Percentiles rank a stretch among this genome's conserved stretches.
phyloP scores from a whole-genome alignment of 495 filamentous ascomycete genomes.

The Penicillium taxi region DNA sequence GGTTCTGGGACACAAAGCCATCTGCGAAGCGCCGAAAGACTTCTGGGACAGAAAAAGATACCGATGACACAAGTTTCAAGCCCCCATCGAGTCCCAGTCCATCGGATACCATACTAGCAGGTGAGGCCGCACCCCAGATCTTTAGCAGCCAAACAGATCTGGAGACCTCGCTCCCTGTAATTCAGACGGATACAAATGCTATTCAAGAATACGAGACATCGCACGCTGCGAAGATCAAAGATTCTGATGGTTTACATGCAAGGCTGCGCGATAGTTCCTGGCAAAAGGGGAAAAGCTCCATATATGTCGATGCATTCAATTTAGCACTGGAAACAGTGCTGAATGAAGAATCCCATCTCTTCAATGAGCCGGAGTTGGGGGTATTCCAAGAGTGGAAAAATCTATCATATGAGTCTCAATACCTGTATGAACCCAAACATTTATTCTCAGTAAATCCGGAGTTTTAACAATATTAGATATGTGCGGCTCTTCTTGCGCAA shows the following conservation, averaged over 20 bases:
- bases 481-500: constrained; percentile 92
- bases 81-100: constrained; percentile 15
- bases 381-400: constrained; percentile 71
- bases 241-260: constrained; percentile 31
- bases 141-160: constrained; percentile 54
- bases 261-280: constrained; percentile 50
- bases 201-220: constrained; percentile 74
- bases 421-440: constrained; percentile 50
- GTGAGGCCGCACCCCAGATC: constrained; percentile 33
- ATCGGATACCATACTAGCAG: constrained; percentile 18
- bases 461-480: constrained; percentile 46
- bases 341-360: constrained; percentile 81
- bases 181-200: constrained; percentile 60
- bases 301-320: constrained; percentile 98
- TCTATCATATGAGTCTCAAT: constrained; percentile 81
- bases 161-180: constrained; percentile 63
- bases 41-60: constrained; percentile 2
- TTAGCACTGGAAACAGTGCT: constrained; percentile 85
- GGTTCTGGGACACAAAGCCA: constrained; percentile 37
- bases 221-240: constrained; percentile 31
- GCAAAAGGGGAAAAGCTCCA: constrained; percentile 65
- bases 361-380: constrained; percentile 67
- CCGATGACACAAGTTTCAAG: constrained; percentile 5
- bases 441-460: background rate
- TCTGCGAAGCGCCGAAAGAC: constrained; percentile 30